Percentiles rank a stretch among this genome's conserved stretches.
Conservation (phyloP, 2,329 filamentous ascomycete species). For the Monosporascus sp. region DNA sequence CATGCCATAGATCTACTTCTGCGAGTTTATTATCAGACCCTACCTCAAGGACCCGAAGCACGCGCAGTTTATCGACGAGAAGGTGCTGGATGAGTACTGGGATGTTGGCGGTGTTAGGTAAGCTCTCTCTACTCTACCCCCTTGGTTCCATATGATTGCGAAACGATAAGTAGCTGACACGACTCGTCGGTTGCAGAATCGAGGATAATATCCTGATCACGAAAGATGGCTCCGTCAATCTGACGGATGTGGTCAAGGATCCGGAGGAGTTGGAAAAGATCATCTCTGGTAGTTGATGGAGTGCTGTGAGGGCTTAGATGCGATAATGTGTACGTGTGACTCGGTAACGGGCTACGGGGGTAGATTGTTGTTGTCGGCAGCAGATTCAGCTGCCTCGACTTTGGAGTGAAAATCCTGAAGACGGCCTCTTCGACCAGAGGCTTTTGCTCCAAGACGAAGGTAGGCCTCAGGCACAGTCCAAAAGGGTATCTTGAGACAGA, state of each 20-base stretch:
- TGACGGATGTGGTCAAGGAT: conserved; percentile 68
- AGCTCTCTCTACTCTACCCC: conserved; percentile 14
- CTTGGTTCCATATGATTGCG: neutral
- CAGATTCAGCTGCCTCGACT: no score
- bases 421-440: no score
- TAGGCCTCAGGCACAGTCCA: no score
- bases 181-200: conserved; percentile 32
- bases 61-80: conserved; percentile 68
- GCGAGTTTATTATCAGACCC: conserved; percentile 78
- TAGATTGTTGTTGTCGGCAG: no score
- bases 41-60: conserved; percentile 69
- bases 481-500: no score
- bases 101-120: conserved; percentile 69
- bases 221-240: conserved; percentile 61
- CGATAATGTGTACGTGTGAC: no score
- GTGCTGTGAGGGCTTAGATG: neutral
- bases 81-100: conserved; percentile 74
- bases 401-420: no score
- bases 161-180: conserved; percentile 14
- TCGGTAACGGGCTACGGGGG: no score
- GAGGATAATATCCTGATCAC: conserved; percentile 73
- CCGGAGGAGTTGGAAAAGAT: conserved; percentile 56
- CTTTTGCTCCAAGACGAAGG: no score
- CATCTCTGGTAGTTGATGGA: conserved; percentile 27
- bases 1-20: conserved; percentile 70